Evolutionary conservation across 768 basidiomycete genomes (phyloP), one percentile per base, ranked within the genome.

Genomic region (Lentinula edodes): DNA sequence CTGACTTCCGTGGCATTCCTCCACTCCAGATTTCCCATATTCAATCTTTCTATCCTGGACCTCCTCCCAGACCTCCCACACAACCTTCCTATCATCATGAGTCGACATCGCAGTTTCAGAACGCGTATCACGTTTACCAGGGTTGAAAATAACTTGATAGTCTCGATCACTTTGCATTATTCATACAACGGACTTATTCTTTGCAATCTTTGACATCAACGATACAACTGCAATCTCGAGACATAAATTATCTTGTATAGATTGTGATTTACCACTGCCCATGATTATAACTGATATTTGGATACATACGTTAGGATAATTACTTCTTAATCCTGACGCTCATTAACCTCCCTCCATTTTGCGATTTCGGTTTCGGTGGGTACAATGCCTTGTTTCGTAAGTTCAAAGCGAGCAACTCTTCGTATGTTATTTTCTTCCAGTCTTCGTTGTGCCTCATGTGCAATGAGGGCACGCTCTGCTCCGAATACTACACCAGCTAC

Each of bases 281-380:
- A 51, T 18, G 15, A 51, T 53, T 10, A 53, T 53, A 38, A 53
- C 13, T 45, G n/a, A 18, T 41, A n/a, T 23, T 51, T 51, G 28
- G 28, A 52, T 35, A 34, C 51, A 34, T 39, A 43, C n/a, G 43
- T 51, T 16, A 36, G 20, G 51, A 2, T 2, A 8, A 39, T 39
- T 39, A 39, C 38, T 39, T 39, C 38, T 39, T 18, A 23, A 23
- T 20, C 12, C 20, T 43, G 43, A 23, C 34, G 46, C 28, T 50
- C 58, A 35, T 39, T 46, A 12, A 8, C 23, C 60, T 76, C 82
- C 69, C 82, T 88, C 93, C 93, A 95, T 70, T 84, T 86, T 36
- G 84, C 78, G 36, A 95, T 94, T 64, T 90, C 91, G 8, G 89
- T 85, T 72, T 95, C 93, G 6, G 92, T 93, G 2, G 85, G 84